A percentile compares a stretch with the other conserved stretches of the same genome.
These are phyloP conservation scores for Meripilus lineatus DNA, from an alignment of 1,284 basidiomycete genomes.

Conservation along the genomic window DNA sequence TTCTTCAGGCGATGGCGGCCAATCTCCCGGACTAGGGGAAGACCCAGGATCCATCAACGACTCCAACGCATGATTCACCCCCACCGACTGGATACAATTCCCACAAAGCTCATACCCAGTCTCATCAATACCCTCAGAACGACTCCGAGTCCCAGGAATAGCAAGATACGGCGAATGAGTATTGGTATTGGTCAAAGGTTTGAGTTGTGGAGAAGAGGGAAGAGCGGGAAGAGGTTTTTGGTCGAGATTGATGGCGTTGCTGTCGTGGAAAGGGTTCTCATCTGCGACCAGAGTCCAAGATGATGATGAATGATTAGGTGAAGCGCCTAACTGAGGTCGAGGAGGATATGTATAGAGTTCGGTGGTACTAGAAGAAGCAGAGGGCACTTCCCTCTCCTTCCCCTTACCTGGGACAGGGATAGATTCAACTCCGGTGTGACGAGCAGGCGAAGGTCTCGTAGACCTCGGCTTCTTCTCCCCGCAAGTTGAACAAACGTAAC, in stretches of 20 bases:
- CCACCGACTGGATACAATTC: slow-evolving; percentile 70
- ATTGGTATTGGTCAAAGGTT: slow-evolving; percentile 19
- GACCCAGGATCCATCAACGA: slow-evolving; percentile 43
- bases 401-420: slow-evolving; percentile 15
- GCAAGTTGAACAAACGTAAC: slow-evolving; percentile 84
- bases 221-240: slow-evolving; percentile 15
- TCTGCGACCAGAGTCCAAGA: slow-evolving; percentile 13
- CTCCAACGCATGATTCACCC: slow-evolving; percentile 72
- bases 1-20: slow-evolving; percentile 41
- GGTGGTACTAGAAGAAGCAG: background rate
- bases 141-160: slow-evolving; percentile 13
- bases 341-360: slow-evolving; percentile 10
- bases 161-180: slow-evolving; percentile 22
- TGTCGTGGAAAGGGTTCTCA: slow-evolving; percentile 15
- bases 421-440: slow-evolving; percentile 15
- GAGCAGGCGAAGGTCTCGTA: slow-evolving; percentile 17
- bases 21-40: slow-evolving; percentile 36
- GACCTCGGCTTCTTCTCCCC: slow-evolving; percentile 61
- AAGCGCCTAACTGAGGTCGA: slow-evolving; percentile 6
- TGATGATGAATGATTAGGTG: slow-evolving; percentile 20
- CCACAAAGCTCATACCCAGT: slow-evolving; percentile 77
- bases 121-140: slow-evolving; percentile 8
- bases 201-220: slow-evolving; percentile 1
- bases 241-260: slow-evolving; percentile 7
- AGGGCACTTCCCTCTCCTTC: slow-evolving; percentile 31